These are phyloP conservation scores for Telopea speciosissima DNA, from an alignment of 177 flowering plant genomes.

Conservation along the genomic window DNA sequence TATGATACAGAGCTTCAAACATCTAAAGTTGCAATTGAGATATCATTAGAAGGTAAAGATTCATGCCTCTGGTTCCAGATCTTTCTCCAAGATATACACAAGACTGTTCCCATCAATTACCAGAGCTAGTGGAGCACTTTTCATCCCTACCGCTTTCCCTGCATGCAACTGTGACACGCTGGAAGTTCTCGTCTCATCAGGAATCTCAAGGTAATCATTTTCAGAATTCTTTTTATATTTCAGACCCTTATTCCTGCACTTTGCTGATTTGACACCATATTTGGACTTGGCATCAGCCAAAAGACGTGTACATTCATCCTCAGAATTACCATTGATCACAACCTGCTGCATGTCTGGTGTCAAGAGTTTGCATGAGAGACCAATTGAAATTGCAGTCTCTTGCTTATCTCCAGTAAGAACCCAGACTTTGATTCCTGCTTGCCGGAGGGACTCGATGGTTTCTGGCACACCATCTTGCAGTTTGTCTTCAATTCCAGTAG, in stretches of 20 bases:
- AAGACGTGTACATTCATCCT: conserved; percentile 67
- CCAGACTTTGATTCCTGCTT: conserved; percentile 96
- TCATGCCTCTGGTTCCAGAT: conserved; percentile 71
- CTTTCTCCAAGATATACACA: conserved; percentile 86
- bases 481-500: conserved; percentile 87
- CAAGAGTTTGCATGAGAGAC: conserved; percentile 80
- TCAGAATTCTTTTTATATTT: conserved; percentile 32
- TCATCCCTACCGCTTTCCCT: conserved; percentile 27
- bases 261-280: conserved; percentile 47
- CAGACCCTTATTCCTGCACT: conserved; percentile 18
- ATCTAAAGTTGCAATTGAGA: conserved; percentile 4
- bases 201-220: conserved; percentile 34
- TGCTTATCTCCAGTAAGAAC: conserved; percentile 97
- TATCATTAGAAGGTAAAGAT: conserved; percentile 11
- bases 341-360: conserved; percentile 73
- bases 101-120: conserved; percentile 86
- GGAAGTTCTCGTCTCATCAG: conserved; percentile 25
- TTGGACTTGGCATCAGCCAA: conserved; percentile 61
- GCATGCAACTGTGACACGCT: conserved; percentile 15
- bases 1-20: not conserved
- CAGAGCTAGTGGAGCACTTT: conserved; percentile 48
- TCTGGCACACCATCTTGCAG: conserved; percentile 96
- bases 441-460: conserved; percentile 85
- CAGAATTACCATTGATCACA: conserved; percentile 73
- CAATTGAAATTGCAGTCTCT: conserved; percentile 95